Conservation (phyloP, 2,329 filamentous ascomycete species). For the Colletotrichum lini region DNA sequence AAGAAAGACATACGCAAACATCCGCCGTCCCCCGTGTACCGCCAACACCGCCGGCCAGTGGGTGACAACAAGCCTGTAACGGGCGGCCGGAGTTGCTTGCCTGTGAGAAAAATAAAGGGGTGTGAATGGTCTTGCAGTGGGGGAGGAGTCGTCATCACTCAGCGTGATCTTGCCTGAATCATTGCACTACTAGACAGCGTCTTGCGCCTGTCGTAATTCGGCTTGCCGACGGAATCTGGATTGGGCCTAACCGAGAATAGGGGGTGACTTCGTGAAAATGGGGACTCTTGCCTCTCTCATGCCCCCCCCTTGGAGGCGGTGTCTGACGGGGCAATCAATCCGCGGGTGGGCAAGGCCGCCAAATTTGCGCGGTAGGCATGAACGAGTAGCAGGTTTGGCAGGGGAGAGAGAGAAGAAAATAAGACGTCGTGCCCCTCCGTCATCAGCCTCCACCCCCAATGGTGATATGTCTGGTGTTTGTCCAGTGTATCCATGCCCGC, state of each 20-base stretch:
- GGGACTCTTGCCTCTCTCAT: background rate
- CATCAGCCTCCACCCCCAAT: constrained; percentile 16
- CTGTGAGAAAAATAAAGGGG: background rate
- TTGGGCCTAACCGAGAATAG: constrained; percentile 17
- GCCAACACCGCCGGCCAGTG: background rate
- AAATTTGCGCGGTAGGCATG: constrained; percentile 2
- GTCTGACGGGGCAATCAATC: background rate
- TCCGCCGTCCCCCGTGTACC: background rate
- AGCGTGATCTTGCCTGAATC: constrained; percentile 14
- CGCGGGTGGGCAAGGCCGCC: background rate
- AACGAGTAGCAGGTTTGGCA: constrained; percentile 8
- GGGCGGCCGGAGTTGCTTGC: background rate
- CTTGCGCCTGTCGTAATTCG: constrained; percentile 2
- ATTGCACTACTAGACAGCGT: background rate
- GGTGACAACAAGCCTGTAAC: background rate
- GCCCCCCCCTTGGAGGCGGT: background rate
- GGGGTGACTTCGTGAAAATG: constrained; percentile 10
- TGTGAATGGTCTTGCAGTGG: constrained; percentile 2
- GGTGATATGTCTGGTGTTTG: no score
- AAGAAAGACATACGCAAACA: background rate
- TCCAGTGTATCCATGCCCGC: constrained; percentile 5
- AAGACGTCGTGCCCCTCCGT: constrained; percentile 7
- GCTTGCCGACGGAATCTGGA: constrained; percentile 1
- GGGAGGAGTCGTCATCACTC: constrained; percentile 11
- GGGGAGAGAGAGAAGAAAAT: constrained; percentile 9